phyloP scores from a whole-genome alignment of 2,329 filamentous ascomycete genomes.

The Byssothecium circinans region DNA sequence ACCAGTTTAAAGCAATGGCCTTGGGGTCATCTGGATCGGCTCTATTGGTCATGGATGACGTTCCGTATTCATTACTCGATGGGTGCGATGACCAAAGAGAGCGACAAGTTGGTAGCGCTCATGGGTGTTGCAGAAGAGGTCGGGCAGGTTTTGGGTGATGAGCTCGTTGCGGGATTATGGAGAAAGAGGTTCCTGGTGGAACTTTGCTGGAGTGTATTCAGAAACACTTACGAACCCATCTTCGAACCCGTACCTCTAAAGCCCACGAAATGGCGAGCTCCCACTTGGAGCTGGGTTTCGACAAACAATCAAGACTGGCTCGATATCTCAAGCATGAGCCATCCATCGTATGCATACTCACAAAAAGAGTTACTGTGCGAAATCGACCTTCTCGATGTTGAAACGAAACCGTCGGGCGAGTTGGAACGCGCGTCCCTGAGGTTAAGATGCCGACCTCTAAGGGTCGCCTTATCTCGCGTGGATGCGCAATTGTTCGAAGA shows the following conservation, averaged over 20 bases:
- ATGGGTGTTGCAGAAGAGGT: neutral
- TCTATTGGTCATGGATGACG: no score
- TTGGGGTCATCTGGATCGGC: no score
- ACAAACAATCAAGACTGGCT: no score
- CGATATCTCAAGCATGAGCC: no score
- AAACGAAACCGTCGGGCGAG: neutral
- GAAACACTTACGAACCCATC: neutral
- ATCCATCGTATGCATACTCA: neutral
- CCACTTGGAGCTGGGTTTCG: conserved; percentile 5
- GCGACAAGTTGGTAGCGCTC: neutral
- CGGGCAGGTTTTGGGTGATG: neutral
- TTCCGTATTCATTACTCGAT: no score
- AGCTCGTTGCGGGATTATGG: conserved; percentile 12
- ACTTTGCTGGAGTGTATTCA: conserved; percentile 3
- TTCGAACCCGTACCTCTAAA: no score
- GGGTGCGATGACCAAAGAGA: no score
- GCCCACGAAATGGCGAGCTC: neutral
- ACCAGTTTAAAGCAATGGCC: no score
- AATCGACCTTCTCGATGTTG: neutral
- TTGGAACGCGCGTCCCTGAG: neutral
- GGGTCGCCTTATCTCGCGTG: no score
- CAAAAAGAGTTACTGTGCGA: neutral
- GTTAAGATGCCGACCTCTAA: neutral
- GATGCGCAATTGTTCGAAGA: neutral
- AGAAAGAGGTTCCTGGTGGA: neutral